phyloP scores from a whole-genome alignment of 371 early-diverging fungal species.

The Blakeslea trispora region DNA sequence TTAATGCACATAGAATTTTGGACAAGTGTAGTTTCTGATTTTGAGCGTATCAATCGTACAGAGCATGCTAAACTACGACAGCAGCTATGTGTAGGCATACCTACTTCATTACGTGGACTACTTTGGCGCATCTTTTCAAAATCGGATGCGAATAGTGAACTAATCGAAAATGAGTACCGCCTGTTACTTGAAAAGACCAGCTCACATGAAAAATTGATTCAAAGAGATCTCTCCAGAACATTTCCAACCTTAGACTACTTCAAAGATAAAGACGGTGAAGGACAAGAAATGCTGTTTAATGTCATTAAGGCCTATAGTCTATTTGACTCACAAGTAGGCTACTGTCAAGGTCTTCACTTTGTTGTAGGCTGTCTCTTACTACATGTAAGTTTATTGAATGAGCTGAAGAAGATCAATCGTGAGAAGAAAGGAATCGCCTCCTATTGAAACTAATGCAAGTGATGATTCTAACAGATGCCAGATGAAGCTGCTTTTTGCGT shows the following conservation, averaged over 20 bases:
- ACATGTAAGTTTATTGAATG: conserved; percentile 72
- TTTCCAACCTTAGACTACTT: conserved; percentile 87
- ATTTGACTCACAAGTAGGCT: conserved; percentile 92
- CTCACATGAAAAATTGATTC: conserved; percentile 84
- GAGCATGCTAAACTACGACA: conserved; percentile 29
- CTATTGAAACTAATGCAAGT: no score
- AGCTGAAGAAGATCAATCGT: neutral
- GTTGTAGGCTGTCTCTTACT: conserved; percentile 85
- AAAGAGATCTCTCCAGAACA: conserved; percentile 84
- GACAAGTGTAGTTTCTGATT: conserved; percentile 33
- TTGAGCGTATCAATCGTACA: conserved; percentile 24
- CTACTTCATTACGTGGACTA: conserved; percentile 78
- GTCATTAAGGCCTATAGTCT: conserved; percentile 90
- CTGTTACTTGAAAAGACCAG: conserved; percentile 76
- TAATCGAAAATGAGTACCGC: conserved; percentile 75
- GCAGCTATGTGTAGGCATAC: conserved; percentile 68
- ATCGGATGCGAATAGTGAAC: conserved; percentile 65
- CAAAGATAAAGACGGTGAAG: conserved; percentile 71
- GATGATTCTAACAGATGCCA: conserved; percentile 68
- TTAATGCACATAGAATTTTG: conserved; percentile 39
- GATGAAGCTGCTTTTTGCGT: conserved; percentile 88
- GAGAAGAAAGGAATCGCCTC: neutral
- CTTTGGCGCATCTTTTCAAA: conserved; percentile 83
- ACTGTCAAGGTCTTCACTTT: conserved; percentile 95
- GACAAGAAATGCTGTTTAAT: conserved; percentile 80